Evolutionary conservation across 1,284 basidiomycete genomes (phyloP).

Genomic region (Amylostereum chailletii): DNA sequence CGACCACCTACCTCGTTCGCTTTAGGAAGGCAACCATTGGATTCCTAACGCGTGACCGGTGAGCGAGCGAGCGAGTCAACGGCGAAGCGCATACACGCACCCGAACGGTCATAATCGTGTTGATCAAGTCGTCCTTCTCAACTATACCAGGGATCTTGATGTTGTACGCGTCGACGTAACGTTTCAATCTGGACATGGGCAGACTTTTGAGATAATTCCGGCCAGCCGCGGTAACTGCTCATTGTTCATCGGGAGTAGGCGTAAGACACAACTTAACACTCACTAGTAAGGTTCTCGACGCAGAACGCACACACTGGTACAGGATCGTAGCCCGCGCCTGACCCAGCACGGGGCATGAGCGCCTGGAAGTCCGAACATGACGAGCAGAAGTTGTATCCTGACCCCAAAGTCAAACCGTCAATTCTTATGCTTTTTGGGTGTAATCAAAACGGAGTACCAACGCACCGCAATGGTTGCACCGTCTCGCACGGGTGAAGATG

Average conservation of each 20-base stretch:
- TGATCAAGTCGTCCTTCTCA: conserved; percentile 71
- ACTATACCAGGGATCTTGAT: conserved; percentile 53
- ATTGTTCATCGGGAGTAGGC: neutral
- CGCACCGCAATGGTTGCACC: conserved; percentile 71
- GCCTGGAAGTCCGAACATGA: conserved; percentile 69
- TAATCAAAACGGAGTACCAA: conserved; percentile 9
- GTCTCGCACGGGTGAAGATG: conserved; percentile 51
- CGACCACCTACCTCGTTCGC: conserved; percentile 40
- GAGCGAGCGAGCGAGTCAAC: no score
- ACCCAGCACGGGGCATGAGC: conserved; percentile 52
- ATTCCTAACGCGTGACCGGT: conserved; percentile 20
- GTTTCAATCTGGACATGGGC: conserved; percentile 52
- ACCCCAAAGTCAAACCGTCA: neutral
- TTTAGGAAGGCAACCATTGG: conserved; percentile 47
- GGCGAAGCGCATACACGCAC: conserved; percentile 27
- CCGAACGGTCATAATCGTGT: conserved; percentile 47
- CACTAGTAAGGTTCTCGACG: conserved; percentile 60
- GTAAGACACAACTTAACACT: conserved; percentile 20
- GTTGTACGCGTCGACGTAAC: conserved; percentile 61
- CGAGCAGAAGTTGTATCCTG: conserved; percentile 65
- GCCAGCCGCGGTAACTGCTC: conserved; percentile 58
- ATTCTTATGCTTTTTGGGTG: conserved; percentile 1
- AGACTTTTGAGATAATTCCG: conserved; percentile 43
- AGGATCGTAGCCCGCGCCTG: conserved; percentile 48
- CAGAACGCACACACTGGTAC: conserved; percentile 63